Base-by-base conservation (phyloP, 139 green algal species). In the Klebsormidium nitens region DNA sequence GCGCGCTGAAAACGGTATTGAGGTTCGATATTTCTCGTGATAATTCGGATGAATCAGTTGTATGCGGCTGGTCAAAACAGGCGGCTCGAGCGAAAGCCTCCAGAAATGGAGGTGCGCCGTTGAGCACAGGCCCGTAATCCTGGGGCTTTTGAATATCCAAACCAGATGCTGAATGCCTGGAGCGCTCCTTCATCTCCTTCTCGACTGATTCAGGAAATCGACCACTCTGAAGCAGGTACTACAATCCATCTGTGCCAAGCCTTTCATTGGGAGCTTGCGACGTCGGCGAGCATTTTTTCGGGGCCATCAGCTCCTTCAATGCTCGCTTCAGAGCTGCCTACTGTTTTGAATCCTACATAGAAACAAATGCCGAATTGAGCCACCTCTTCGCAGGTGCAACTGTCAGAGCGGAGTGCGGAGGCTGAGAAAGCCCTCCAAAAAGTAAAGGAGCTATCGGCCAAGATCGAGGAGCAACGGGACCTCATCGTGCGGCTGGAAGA, bases 381-480 rank as follows among this genome's bases (percentile, higher is more conserved):
- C n/a, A n/a, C n/a, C n/a, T 14, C 11, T 8, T 50, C 42, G 47
- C 68, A 76, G 68, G 36, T 69, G 67, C 5, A 77, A 40, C 32
- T 79, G 48, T 38, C 26, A 4, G 74, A 88, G 69, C 37, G 85
- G 75, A 69, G 57, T 34, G 60, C 83, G 52, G 64, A 87, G 59
- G 64, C 78, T 38, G 71, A 42, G 19, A 74, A 90, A 47, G 69
- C 87, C 23, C 40, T 46, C 0, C 67, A 77, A 36, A 75, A 93
- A 44, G 85, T 95, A 42, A 78, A 85, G 44, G 77, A 89, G 48
- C 62, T 92, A n/a, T 44, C 77, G 38, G 55, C 64, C 2, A 32
- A 39, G 31, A 40, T 47, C 0, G 69, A n/a, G 17, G 48, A 72
- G 49, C 52, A 81, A 42, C 64, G 36, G 44, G 6, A 50, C 2